Conservation (phyloP, 1,284 basidiomycete species). For the Ceratobasidium sp. region DNA sequence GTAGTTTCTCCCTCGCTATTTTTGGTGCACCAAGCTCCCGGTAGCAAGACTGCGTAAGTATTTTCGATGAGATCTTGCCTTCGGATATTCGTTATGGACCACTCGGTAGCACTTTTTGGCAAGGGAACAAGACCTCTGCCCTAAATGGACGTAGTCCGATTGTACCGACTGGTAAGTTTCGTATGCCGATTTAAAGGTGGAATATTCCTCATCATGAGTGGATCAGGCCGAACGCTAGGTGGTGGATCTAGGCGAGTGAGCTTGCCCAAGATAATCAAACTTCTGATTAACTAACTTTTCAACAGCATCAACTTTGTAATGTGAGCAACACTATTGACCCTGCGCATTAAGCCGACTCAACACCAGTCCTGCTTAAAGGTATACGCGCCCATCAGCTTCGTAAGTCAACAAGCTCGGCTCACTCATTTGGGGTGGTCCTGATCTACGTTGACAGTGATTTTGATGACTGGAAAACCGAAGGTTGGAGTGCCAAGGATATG, state of each 20-base stretch:
- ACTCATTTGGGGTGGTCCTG: not conserved
- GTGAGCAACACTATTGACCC: not conserved
- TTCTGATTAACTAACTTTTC: not conserved
- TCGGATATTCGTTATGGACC: not conserved
- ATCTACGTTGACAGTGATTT: conserved; percentile 17
- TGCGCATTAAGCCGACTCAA: too few species aligned
- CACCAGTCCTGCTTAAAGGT: too few species aligned
- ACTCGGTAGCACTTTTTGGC: conserved; percentile 16
- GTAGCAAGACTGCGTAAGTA: conserved; percentile 20
- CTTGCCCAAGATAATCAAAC: not conserved
- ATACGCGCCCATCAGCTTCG: conserved; percentile 9
- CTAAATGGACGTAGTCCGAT: conserved; percentile 14
- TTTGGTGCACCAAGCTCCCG: conserved; percentile 1
- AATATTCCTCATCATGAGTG: not conserved
- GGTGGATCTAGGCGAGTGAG: conserved; percentile 31
- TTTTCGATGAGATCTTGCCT: too few species aligned
- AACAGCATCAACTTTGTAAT: conserved; percentile 20
- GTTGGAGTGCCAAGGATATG: conserved; percentile 26
- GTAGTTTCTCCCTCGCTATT: conserved; percentile 8
- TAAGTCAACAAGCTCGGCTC: not conserved
- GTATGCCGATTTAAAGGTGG: not conserved
- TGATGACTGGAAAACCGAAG: conserved; percentile 37
- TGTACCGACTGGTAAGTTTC: not conserved
- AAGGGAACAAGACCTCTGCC: conserved; percentile 22
- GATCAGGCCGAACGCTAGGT: conserved; percentile 8